A percentile compares a stretch with the other conserved stretches of the same genome.
Evolutionary conservation across 148 eudicot species (phyloP).

Genomic region (Suaeda aralocaspica): DNA sequence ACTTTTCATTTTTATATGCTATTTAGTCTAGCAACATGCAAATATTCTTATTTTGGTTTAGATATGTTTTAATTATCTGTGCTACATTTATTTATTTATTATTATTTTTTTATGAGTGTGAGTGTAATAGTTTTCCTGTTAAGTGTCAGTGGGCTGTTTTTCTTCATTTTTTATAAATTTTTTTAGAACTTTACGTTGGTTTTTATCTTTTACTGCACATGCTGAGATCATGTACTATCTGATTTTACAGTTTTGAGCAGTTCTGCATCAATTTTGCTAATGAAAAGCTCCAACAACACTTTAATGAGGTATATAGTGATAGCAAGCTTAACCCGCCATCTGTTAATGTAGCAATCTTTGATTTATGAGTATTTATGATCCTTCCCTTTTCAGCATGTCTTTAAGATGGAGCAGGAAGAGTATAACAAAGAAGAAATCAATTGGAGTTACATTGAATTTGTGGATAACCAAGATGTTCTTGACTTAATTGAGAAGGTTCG

Average conservation of each 20-base stretch:
- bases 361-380: background rate
- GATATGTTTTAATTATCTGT: background rate
- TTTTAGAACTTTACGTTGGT: background rate
- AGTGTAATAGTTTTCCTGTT: background rate
- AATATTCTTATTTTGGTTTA: background rate
- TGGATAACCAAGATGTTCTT: slow-evolving; percentile 97
- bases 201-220: background rate
- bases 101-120: background rate
- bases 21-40: background rate
- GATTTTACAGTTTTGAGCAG: slow-evolving; percentile 82
- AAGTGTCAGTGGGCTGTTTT: background rate
- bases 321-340: background rate
- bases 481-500: slow-evolving; percentile 92
- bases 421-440: slow-evolving; percentile 84
- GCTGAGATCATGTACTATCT: slow-evolving; percentile 3
- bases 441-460: slow-evolving; percentile 98
- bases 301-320: slow-evolving; percentile 68
- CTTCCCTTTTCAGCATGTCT: slow-evolving; percentile 84
- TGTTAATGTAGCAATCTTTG: background rate
- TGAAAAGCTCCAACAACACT: slow-evolving; percentile 99
- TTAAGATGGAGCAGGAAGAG: slow-evolving; percentile 99
- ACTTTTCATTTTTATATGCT: too few relatives aligned
- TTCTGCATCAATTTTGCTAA: slow-evolving; percentile 98
- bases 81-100: background rate
- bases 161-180: background rate